Base-by-base conservation (phyloP, 140 eudicot species). In the Flaveria floridana region DNA sequence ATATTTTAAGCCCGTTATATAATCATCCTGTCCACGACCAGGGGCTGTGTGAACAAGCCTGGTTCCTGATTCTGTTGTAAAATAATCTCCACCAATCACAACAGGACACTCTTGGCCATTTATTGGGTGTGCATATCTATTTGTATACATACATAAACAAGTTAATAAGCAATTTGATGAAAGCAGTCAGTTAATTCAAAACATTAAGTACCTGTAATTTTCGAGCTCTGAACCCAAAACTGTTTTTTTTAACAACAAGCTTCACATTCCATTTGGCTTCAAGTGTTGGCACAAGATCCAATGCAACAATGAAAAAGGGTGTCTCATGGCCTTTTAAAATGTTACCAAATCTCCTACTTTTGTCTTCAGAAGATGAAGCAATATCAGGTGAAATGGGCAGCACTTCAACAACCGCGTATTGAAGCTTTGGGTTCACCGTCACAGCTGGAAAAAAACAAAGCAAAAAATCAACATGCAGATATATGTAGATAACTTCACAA, bases 11-110 rank as follows among this genome's bases (percentile, higher is more conserved):
- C 97, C 99, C 18, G 99, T 90, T 47, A 79, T 23, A 30, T 90
- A 94, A 87, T 94, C 99, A 80, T 94, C 99, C 50, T 94, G 96
- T 2, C 99, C 99, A 76, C 90, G 99, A 73, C 99, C 99, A 19
- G 99, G 99, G 15, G 99, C 99, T 53, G 99, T 94, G 81, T 94
- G 99, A 75, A 94, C 99, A 55, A 94, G 89, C 72, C 99, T 97
- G 47, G 99, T 94, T 83, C 99, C 99, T n/a, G 99, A 94, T 78
- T 90, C 99, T 6, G 99, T 94, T 74, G 99, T 94, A 72, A 94
- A 88, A 70, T 94, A 94, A 85, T 94, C 99, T 71, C 97, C 99
- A 26, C 99, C 99, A 44, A 90, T 64, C 51, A 94, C 97, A 78
- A 94, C 97, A 3, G 99, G 97, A 82, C 99, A 94, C 79, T 94